A percentile compares a stretch with the other conserved stretches of the same genome.
These are phyloP conservation scores for Chlorella sp. DNA, from an alignment of 139 green algal genomes.

Conservation along the genomic window DNA sequence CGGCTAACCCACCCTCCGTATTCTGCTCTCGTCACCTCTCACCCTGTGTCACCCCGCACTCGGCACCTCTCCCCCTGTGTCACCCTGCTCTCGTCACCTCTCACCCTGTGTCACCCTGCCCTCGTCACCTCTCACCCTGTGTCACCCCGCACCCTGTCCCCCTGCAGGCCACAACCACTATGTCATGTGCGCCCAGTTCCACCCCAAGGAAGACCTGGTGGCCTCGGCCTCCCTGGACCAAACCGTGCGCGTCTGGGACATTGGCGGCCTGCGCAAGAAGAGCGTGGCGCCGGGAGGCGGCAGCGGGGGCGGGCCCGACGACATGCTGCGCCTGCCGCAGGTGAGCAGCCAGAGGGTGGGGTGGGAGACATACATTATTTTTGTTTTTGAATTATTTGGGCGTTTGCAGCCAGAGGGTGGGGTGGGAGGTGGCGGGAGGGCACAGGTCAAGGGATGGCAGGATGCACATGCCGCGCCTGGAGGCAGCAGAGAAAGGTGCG, in stretches of 20 bases:
- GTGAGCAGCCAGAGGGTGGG: constrained; percentile 1
- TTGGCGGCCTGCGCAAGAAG: constrained; percentile 96
- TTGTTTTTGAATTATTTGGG: too few species aligned
- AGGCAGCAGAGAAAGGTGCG: too few species aligned
- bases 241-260: constrained; percentile 97
- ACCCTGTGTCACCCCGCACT: too few species aligned
- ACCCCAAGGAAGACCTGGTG: constrained; percentile 95
- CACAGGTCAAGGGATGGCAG: too few species aligned
- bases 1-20: too few species aligned
- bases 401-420: too few species aligned
- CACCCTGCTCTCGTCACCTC: not conserved
- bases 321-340: constrained; percentile 85
- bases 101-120: not conserved
- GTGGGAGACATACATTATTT: too few species aligned
- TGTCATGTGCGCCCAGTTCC: constrained; percentile 99
- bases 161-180: constrained; percentile 98
- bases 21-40: too few species aligned
- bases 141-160: not conserved
- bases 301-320: constrained; percentile 63
- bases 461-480: too few species aligned
- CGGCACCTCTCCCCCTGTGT: too few species aligned
- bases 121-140: not conserved
- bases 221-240: constrained; percentile 56
- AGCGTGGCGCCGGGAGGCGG: constrained; percentile 77
- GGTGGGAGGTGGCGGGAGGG: too few species aligned